A percentile compares a stretch with the other conserved stretches of the same genome.
Evolutionary conservation across 164 flowering plant species (phyloP).

Genomic region (Tetracentron sinense): DNA sequence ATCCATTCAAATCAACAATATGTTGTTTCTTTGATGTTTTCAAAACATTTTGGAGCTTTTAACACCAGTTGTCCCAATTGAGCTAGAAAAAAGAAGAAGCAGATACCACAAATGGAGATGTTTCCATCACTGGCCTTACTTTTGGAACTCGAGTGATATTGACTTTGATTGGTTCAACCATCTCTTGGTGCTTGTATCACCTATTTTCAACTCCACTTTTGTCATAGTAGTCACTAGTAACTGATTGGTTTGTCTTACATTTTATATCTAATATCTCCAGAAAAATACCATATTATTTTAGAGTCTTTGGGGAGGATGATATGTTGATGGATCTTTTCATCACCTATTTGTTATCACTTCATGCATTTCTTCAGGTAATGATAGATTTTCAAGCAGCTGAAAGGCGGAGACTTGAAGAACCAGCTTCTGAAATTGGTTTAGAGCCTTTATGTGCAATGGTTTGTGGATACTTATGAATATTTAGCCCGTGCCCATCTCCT

Average conservation of each 20-base stretch:
- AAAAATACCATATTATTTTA: not conserved
- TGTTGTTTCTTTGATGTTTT: no score
- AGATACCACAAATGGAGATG: no score
- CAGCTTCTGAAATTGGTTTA: conserved; percentile 93
- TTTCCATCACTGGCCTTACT: no score
- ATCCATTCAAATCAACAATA: no score
- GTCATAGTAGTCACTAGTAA: not conserved
- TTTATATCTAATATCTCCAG: not conserved
- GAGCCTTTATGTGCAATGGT: conserved; percentile 97
- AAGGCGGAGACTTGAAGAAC: conserved; percentile 82
- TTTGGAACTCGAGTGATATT: not conserved
- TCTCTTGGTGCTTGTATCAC: not conserved
- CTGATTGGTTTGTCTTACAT: not conserved
- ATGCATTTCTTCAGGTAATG: conserved; percentile 61
- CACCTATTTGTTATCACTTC: not conserved
- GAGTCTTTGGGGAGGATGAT: not conserved
- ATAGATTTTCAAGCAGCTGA: conserved; percentile 98
- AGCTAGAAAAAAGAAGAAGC: no score
- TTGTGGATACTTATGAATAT: conserved; percentile 21
- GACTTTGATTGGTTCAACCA: not conserved
- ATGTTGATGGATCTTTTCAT: not conserved
- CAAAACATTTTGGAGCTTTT: no score
- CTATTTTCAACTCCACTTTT: not conserved
- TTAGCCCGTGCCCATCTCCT: not conserved
- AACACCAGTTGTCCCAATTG: no score